Conservation (phyloP, 2,329 filamentous ascomycete species). For the Chaetomiaceae sp. region DNA sequence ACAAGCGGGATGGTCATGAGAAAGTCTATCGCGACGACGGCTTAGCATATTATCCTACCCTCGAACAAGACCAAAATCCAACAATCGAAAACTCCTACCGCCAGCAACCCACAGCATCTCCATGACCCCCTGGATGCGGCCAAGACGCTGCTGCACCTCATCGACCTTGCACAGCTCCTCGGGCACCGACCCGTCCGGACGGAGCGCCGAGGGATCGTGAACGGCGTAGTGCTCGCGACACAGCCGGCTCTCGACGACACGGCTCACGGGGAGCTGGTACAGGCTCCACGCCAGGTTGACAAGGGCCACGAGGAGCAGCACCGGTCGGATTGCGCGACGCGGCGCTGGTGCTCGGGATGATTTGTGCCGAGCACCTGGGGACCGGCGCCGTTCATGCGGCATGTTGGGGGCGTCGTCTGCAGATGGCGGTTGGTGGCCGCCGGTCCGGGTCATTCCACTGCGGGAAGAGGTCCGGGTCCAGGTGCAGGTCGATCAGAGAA, state of each 20-base stretch:
- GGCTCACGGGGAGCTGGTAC: slow-evolving; percentile 44
- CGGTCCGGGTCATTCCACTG: no score
- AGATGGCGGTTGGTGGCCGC: neutral
- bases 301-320: slow-evolving; percentile 40
- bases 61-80: neutral
- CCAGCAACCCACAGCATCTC: slow-evolving; percentile 47
- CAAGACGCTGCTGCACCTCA: slow-evolving; percentile 45
- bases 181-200: slow-evolving; percentile 37
- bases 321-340: slow-evolving; percentile 16
- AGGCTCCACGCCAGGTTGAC: slow-evolving; percentile 45
- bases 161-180: slow-evolving; percentile 53
- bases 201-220: slow-evolving; percentile 35
- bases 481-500: no score
- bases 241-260: slow-evolving; percentile 43
- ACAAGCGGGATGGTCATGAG: slow-evolving; percentile 46
- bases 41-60: slow-evolving; percentile 17
- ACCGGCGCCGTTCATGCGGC: neutral
- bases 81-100: slow-evolving; percentile 5
- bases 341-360: neutral
- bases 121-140: slow-evolving; percentile 48
- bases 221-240: slow-evolving; percentile 46
- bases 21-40: slow-evolving; percentile 41
- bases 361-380: neutral
- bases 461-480: no score
- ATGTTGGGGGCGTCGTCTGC: neutral